Percentiles rank a stretch among this genome's conserved stretches.
phyloP scores from a whole-genome alignment of 1,284 basidiomycete species.

The Ceratobasidium sp. region DNA sequence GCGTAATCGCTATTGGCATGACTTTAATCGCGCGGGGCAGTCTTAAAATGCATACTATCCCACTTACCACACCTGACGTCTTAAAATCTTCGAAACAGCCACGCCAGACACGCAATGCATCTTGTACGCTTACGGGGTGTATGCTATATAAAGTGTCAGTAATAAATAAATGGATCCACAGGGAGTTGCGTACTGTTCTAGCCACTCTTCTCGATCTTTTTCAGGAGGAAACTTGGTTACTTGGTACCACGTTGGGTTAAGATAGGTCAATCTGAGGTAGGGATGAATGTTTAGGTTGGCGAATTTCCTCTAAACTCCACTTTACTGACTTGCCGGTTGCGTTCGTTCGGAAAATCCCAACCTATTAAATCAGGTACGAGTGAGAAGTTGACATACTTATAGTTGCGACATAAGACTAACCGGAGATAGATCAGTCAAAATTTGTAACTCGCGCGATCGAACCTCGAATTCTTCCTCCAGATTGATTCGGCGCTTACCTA shows the following conservation, averaged over 20 bases:
- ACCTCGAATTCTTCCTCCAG: slow-evolving; percentile 57
- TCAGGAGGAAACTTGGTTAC: not conserved
- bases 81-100: slow-evolving; percentile 30
- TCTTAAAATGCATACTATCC: not conserved
- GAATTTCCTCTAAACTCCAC: not conserved
- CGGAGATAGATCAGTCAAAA: slow-evolving; percentile 46
- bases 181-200: slow-evolving; percentile 19
- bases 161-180: not conserved
- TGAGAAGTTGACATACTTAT: not conserved
- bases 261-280: slow-evolving; percentile 22
- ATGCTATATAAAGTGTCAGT: not conserved
- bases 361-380: slow-evolving; percentile 2
- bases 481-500: slow-evolving; percentile 53
- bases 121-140: slow-evolving; percentile 21
- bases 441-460: slow-evolving; percentile 54
- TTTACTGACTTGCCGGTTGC: slow-evolving; percentile 34
- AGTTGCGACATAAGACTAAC: slow-evolving; percentile 19
- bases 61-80: slow-evolving; percentile 7
- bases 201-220: slow-evolving; percentile 33
- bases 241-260: slow-evolving; percentile 38
- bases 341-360: slow-evolving; percentile 40
- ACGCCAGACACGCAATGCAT: slow-evolving; percentile 24
- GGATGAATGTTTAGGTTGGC: not conserved
- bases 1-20: slow-evolving; percentile 12
- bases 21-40: no score